Percentiles rank a stretch among this genome's conserved stretches.
These are phyloP conservation scores for Schwanniomyces occidentalis DNA, from an alignment of 805 yeast species.

Conservation along the genomic window DNA sequence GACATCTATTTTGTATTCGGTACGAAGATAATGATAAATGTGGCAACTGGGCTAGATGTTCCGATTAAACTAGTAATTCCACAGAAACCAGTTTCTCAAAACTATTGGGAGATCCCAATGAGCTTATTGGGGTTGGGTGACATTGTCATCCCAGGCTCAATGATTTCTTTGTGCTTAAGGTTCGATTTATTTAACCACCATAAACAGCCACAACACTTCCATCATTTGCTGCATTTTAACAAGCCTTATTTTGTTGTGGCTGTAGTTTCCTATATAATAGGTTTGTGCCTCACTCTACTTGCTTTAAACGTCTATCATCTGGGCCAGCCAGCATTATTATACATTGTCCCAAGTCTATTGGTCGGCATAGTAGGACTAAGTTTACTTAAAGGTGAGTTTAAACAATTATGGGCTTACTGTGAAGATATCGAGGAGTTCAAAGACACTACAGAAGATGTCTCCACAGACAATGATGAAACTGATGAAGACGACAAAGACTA, in stretches of 20 bases:
- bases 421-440: conserved; percentile 25
- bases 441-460: conserved; percentile 2
- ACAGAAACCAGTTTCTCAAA: conserved; percentile 7
- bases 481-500: conserved; percentile 18
- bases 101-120: conserved; percentile 12
- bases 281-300: conserved; percentile 42
- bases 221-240: conserved; percentile 36
- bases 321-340: conserved; percentile 71
- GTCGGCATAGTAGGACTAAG: conserved; percentile 36
- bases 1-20: conserved; percentile 70
- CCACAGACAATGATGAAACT: conserved; percentile 3
- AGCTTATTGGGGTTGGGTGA: conserved; percentile 66
- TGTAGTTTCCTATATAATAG: conserved; percentile 49
- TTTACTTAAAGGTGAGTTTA: conserved; percentile 41
- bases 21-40: conserved; percentile 60
- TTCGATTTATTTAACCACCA: conserved; percentile 48
- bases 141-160: conserved; percentile 59
- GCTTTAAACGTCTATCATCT: conserved; percentile 37
- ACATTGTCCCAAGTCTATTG: conserved; percentile 53
- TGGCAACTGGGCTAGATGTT: conserved; percentile 54
- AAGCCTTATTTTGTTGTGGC: conserved; percentile 49
- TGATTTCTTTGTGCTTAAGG: conserved; percentile 53
- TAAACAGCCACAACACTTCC: conserved; percentile 31
- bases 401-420: conserved; percentile 37
- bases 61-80: conserved; percentile 56